Conservation (phyloP, 257 asterid genomes). For the Lycium ferocissimum region DNA sequence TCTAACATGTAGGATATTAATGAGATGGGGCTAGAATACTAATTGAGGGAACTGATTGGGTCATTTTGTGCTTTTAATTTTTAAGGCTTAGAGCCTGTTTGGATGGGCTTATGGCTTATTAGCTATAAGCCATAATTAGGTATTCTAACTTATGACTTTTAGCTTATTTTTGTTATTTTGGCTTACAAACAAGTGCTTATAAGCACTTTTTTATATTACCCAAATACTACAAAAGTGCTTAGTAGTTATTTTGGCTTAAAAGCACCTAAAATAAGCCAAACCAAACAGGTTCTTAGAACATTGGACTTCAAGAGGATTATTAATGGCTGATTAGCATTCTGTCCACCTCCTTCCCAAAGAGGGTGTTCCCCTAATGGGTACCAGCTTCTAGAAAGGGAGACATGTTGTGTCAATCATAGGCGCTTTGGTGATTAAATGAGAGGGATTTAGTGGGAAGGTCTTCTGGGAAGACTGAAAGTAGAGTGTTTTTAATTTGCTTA, state of each 20-base stretch:
- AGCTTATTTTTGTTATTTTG: too few species aligned
- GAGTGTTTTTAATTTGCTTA: neutral
- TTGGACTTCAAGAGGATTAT: constrained; percentile 11
- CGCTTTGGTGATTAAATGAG: neutral
- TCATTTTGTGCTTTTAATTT: neutral
- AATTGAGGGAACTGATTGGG: constrained; percentile 1
- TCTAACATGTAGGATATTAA: constrained; percentile 9
- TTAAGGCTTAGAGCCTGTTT: neutral
- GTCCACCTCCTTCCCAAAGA: neutral
- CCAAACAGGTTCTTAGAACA: neutral
- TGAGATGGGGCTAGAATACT: constrained; percentile 8
- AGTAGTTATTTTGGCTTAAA: too few species aligned
- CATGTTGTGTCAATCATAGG: neutral
- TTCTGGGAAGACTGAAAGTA: constrained; percentile 15
- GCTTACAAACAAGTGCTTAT: too few species aligned
- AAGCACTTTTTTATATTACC: too few species aligned
- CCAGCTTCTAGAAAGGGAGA: neutral
- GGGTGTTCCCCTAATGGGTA: neutral
- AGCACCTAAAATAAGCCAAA: too few species aligned
- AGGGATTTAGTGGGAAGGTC: neutral
- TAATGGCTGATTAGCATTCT: neutral
- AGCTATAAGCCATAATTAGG: too few species aligned
- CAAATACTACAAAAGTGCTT: too few species aligned
- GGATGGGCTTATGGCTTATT: too few species aligned
- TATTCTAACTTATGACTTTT: too few species aligned